phyloP scores from a whole-genome alignment of 2,329 filamentous ascomycete species.

The Xylariaceae sp. region DNA sequence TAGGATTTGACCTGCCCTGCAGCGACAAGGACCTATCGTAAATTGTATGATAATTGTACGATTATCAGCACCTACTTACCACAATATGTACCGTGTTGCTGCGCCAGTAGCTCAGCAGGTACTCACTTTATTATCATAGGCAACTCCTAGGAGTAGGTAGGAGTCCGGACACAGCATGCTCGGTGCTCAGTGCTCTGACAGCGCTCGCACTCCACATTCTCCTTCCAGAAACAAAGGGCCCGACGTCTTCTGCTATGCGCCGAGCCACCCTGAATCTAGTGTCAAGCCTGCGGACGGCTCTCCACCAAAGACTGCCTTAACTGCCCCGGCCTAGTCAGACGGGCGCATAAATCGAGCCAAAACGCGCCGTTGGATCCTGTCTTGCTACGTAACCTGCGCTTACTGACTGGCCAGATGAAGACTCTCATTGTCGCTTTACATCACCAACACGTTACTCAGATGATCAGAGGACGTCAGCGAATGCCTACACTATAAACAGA shows the following conservation, averaged over 20 bases:
- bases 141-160: neutral
- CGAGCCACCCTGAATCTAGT: constrained; percentile 16
- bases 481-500: neutral
- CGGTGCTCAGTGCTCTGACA: neutral
- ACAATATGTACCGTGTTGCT: neutral
- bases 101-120: neutral
- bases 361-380: constrained; percentile 5
- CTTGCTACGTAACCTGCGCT: neutral
- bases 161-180: neutral
- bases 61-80: no score
- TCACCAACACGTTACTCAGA: neutral
- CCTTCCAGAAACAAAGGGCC: constrained; percentile 2
- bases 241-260: constrained; percentile 10
- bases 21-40: neutral
- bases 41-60: no score
- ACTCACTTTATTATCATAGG: neutral
- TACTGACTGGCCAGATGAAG: constrained; percentile 2
- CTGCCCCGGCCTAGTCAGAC: neutral
- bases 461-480: neutral
- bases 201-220: neutral
- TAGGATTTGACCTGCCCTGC: neutral
- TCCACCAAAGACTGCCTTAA: constrained; percentile 1
- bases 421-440: neutral
- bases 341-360: constrained; percentile 14
- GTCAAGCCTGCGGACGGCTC: neutral